phyloP scores from a whole-genome alignment of 148 eudicot species.

The Spergularia marina region DNA sequence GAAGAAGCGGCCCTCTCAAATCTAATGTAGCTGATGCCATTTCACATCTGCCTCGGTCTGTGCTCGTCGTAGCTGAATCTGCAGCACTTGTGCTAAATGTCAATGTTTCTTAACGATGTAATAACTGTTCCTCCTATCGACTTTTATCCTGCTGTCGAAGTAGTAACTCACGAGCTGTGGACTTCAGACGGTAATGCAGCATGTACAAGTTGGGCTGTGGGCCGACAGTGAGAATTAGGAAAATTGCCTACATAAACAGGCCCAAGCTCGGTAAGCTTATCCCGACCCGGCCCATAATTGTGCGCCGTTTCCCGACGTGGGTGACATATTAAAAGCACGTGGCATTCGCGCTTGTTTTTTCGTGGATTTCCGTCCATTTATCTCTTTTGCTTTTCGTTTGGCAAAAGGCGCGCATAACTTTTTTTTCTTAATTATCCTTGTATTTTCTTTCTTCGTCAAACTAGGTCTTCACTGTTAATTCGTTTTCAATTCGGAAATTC shows the following conservation, averaged over 20 bases:
- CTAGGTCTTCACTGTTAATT: neutral
- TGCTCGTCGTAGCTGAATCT: neutral
- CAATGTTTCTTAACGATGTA: neutral
- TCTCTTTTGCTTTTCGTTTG: neutral
- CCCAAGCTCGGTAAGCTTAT: neutral
- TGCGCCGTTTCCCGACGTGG: neutral
- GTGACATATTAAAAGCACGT: slow-evolving; percentile 2
- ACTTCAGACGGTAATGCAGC: neutral
- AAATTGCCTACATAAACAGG: neutral
- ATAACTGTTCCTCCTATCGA: too few relatives aligned
- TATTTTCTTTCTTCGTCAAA: neutral
- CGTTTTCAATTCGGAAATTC: neutral
- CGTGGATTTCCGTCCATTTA: neutral
- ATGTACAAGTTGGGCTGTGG: neutral
- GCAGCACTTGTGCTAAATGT: neutral
- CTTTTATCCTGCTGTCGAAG: too few relatives aligned
- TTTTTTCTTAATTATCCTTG: neutral
- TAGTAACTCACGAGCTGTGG: too few relatives aligned
- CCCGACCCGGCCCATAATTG: neutral
- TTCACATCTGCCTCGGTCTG: neutral
- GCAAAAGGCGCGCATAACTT: slow-evolving; percentile 5
- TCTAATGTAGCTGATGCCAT: neutral
- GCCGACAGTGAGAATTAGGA: neutral
- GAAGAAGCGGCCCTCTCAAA: neutral
- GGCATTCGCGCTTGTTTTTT: neutral